phyloP scores from a whole-genome alignment of 2,329 filamentous ascomycete genomes.

The Neurospora crassa region DNA sequence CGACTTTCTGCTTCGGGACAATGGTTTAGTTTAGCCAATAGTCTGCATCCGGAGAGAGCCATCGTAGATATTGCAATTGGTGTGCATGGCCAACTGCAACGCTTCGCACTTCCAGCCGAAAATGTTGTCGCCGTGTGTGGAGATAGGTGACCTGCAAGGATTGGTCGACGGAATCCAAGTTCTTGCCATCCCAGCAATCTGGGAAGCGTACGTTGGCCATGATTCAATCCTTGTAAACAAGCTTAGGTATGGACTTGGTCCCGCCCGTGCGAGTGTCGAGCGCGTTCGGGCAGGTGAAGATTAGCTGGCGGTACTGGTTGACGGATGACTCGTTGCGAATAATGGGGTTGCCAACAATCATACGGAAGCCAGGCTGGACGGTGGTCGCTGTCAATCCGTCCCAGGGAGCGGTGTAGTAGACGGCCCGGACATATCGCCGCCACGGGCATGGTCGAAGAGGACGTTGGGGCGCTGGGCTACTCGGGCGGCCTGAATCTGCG shows the following conservation, averaged over 20 bases:
- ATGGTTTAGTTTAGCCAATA: conserved; percentile 6
- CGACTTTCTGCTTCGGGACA: conserved; percentile 5
- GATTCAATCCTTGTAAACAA: conserved; percentile 23
- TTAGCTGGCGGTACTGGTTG: conserved; percentile 8
- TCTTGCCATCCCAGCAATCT: conserved; percentile 41
- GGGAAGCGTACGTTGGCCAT: conserved; percentile 35
- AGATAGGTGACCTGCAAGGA: conserved; percentile 7
- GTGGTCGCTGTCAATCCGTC: conserved; percentile 5
- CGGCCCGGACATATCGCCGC: conserved; percentile 12
- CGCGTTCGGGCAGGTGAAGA: conserved; percentile 13
- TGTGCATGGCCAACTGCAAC: conserved; percentile 13
- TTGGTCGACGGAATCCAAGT: conserved; percentile 35
- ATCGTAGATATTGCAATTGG: conserved; percentile 12
- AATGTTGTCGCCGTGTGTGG: conserved; percentile 12
- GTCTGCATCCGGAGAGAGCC: conserved; percentile 8
- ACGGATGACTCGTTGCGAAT: conserved; percentile 8
- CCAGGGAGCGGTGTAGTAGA: conserved; percentile 10
- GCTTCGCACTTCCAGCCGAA: conserved; percentile 15
- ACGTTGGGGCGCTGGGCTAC: conserved; percentile 12
- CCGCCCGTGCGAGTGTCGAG: conserved; percentile 12
- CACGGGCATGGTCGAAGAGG: conserved; percentile 9
- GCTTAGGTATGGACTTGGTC: conserved; percentile 9
- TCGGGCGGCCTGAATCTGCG: background rate
- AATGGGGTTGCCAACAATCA: conserved; percentile 12
- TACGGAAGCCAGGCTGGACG: conserved; percentile 14